Base-by-base conservation (phyloP, 257 asterid genomes). In the Coffea canephora region DNA sequence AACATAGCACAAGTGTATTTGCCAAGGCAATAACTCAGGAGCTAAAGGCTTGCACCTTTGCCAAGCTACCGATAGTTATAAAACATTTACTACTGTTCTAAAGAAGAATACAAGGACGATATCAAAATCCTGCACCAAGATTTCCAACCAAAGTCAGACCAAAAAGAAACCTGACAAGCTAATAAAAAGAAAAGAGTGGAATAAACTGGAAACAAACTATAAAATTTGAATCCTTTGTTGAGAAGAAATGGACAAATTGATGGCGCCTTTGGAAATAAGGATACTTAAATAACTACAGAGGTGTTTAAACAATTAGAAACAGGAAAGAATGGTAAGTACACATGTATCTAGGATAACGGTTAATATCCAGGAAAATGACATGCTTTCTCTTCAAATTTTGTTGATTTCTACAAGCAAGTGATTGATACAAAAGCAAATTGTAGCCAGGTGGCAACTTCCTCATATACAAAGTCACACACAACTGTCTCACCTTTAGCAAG, bases 401-500 rank as follows among this genome's bases (percentile, higher is more conserved):
- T n/a, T 31, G 6, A 45, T 45, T 14, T 76, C 73, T 8, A 45
- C 52, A 25, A 15, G 48, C 31, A 50, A 65, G 54, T 59, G 34
- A 66, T 27, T 27, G 39, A 15, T 76, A 41, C 64, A 54, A 5
- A 57, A 36, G 69, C 54, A 74, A 8, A 34, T n/a, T 36, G 49
- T 68, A 68, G 79, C 34, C 73, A 43, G 70, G 6, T 65, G 67
- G 61, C 25, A 76, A 66, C 61, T 61, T 41, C 62, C 65, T 55
- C 45, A 71, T 59, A 76, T 16, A 74, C 49, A 18, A 77, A 72
- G 57, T 8, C 10, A 43, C 68, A 54, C 34, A 54, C 65, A 16
- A 74, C 50, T 73, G 19, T 76, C 83, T 84, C 84, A 84, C 89
- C 89, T 86, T 82, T 75, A 77, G 78, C 83, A 69, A 73, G 66